Conservation (phyloP, 257 asterid genomes). For the Nicotiana undulata region DNA sequence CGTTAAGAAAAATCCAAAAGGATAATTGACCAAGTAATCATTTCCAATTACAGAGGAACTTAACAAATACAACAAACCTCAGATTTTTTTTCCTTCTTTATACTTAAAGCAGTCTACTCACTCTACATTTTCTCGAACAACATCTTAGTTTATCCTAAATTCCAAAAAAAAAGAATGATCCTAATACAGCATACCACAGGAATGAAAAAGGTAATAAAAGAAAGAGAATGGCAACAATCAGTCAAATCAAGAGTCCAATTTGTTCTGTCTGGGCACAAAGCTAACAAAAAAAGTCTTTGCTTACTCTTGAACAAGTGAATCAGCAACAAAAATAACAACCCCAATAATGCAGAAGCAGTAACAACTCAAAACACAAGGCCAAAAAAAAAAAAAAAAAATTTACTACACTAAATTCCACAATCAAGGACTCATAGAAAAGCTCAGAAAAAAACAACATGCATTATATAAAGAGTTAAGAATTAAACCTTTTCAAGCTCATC, state of each 20-base stretch:
- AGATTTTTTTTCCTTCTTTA: background rate
- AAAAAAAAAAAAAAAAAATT: too few species aligned
- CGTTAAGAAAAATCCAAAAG: background rate
- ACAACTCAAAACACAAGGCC: background rate
- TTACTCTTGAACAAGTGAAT: background rate
- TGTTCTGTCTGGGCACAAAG: background rate
- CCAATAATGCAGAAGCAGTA: background rate
- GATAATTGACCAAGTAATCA: background rate
- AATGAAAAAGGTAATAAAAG: background rate
- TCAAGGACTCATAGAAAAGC: background rate
- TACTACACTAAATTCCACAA: background rate
- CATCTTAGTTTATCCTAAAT: background rate
- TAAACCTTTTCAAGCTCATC: conserved; percentile 43
- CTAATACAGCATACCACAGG: background rate
- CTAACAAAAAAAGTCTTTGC: background rate
- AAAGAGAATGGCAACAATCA: background rate
- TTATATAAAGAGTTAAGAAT: background rate
- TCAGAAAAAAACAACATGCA: background rate
- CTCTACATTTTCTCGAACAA: background rate
- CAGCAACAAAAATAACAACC: background rate
- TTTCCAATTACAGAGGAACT: background rate
- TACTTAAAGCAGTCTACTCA: background rate
- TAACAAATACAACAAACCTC: background rate
- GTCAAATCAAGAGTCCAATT: background rate
- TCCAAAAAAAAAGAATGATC: background rate